phyloP scores from a whole-genome alignment of 2,329 filamentous ascomycete species.

The Fusarium foetens region DNA sequence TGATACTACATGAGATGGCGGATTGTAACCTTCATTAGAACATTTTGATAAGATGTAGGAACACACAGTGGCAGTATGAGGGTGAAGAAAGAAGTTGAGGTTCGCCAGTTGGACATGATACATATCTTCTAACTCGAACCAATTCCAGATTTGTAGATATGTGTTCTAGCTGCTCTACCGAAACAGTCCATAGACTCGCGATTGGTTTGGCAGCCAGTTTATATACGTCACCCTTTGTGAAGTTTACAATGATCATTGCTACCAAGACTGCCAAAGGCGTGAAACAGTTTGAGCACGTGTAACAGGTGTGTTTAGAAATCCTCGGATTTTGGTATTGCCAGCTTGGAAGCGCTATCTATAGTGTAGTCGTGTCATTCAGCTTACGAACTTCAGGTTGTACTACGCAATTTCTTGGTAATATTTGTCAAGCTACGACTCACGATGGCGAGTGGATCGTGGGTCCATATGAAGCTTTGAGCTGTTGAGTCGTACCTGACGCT shows the following conservation, averaged over 20 bases:
- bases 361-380: background rate
- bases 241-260: background rate
- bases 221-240: background rate
- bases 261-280: background rate
- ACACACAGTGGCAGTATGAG: background rate
- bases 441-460: background rate
- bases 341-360: background rate
- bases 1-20: background rate
- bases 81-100: background rate
- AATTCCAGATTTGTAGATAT: background rate
- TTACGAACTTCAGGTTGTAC: background rate
- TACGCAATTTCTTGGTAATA: background rate
- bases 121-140: background rate
- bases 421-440: background rate
- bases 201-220: background rate
- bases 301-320: background rate
- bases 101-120: background rate
- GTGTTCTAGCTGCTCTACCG: background rate
- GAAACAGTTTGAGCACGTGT: background rate
- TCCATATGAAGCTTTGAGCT: background rate
- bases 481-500: constrained; percentile 3
- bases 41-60: background rate
- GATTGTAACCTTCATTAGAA: background rate
- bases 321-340: background rate
- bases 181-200: background rate